Evolutionary conservation across 495 filamentous ascomycete species (phyloP).

Genomic region (Friedmanniomyces simplex): DNA sequence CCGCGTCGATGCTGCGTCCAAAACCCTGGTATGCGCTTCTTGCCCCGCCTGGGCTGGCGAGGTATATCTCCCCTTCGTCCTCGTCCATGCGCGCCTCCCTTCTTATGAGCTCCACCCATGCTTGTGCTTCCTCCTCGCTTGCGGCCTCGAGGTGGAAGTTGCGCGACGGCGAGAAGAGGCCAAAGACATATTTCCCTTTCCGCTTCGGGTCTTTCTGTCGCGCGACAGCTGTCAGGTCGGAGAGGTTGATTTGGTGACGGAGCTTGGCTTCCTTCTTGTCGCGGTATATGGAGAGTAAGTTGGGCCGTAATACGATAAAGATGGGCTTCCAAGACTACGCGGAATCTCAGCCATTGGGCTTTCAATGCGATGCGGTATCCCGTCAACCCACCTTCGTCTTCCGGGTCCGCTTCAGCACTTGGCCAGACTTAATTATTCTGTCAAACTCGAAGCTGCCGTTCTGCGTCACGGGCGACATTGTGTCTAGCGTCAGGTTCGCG

Average conservation of each 20-base stretch:
- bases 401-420: constrained; percentile 73
- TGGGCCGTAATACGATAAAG: constrained; percentile 83
- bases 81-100: constrained; percentile 72
- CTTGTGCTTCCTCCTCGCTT: constrained; percentile 62
- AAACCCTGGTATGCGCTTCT: constrained; percentile 30
- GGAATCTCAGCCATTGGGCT: constrained; percentile 2
- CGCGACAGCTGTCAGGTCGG: constrained; percentile 84
- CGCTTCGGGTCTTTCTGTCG: constrained; percentile 79
- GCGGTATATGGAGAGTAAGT: constrained; percentile 91
- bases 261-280: constrained; percentile 81
- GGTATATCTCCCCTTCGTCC: constrained; percentile 68
- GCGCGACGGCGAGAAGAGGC: constrained; percentile 80
- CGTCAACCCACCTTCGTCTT: constrained; percentile 71
- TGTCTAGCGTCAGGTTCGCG: constrained; percentile 48
- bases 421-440: constrained; percentile 78
- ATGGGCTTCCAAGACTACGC: constrained; percentile 73
- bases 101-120: constrained; percentile 80
- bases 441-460: constrained; percentile 95
- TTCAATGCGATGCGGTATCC: not conserved
- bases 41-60: constrained; percentile 46
- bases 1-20: constrained; percentile 29
- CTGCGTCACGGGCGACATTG: constrained; percentile 76
- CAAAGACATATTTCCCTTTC: constrained; percentile 71
- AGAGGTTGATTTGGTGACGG: constrained; percentile 73
- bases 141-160: constrained; percentile 82